Conservation (phyloP, 257 asterid genomes). For the Coffea canephora region DNA sequence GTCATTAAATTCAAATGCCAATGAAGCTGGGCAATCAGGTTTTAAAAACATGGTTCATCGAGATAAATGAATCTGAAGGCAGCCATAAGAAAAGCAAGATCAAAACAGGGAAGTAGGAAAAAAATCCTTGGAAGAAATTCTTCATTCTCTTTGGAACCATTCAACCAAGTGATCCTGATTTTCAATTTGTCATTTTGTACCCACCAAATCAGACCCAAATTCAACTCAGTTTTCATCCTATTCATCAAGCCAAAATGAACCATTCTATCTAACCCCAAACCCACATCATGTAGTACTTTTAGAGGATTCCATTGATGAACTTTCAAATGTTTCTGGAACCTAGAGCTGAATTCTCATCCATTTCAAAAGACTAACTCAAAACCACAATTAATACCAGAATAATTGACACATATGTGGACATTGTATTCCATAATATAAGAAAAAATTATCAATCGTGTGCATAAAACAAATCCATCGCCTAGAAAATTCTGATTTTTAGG, state of each 20-base stretch:
- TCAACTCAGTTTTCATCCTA: not conserved
- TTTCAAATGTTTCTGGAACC: not conserved
- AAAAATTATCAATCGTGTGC: too few relatives aligned
- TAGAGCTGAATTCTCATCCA: not conserved
- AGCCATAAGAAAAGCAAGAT: too few relatives aligned
- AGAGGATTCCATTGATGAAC: not conserved
- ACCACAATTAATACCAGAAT: not conserved
- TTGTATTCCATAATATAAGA: too few relatives aligned
- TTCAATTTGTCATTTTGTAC: too few relatives aligned
- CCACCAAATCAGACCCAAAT: too few relatives aligned
- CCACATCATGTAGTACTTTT: not conserved
- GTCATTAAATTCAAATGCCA: too few relatives aligned
- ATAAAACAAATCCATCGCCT: too few relatives aligned
- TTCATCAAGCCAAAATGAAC: not conserved
- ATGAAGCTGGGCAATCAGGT: not conserved
- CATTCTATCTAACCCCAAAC: not conserved
- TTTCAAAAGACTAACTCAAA: not conserved
- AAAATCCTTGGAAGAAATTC: not conserved
- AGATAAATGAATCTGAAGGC: too few relatives aligned
- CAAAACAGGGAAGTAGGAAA: not conserved
- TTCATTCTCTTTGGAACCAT: not conserved
- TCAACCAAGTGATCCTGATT: not conserved
- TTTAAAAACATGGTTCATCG: too few relatives aligned
- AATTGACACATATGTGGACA: too few relatives aligned
- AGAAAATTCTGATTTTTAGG: too few relatives aligned